Conservation (phyloP, 345 rosid species). For the Dipteronia sinensis region DNA sequence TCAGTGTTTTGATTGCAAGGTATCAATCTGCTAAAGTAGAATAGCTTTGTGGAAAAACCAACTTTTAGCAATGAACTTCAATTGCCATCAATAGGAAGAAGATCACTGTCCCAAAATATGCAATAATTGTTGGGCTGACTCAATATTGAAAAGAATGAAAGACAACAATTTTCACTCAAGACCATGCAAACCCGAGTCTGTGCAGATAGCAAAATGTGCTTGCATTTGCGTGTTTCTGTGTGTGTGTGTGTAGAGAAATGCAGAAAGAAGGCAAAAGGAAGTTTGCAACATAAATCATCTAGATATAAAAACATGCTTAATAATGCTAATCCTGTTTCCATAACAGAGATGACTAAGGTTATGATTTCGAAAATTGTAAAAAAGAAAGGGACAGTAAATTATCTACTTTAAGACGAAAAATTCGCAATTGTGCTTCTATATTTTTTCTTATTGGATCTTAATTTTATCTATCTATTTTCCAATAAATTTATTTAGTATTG, state of each 20-base stretch:
- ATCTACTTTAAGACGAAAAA: not conserved
- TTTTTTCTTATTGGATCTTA: not conserved
- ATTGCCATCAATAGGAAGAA: not conserved
- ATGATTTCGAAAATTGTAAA: not conserved
- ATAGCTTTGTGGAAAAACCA: constrained; percentile 8
- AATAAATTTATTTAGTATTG: no score
- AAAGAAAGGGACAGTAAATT: not conserved
- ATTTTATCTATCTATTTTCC: not conserved
- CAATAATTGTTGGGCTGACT: not conserved
- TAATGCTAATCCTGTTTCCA: not conserved
- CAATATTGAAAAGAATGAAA: constrained; percentile 6
- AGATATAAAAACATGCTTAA: not conserved
- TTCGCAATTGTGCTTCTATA: no score
- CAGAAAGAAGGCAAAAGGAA: not conserved
- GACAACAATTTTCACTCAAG: not conserved
- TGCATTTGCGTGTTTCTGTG: not conserved
- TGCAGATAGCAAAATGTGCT: not conserved
- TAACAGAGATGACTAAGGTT: not conserved
- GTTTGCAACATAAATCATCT: not conserved
- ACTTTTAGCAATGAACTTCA: constrained; percentile 6
- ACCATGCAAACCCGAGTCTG: not conserved
- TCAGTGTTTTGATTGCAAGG: not conserved
- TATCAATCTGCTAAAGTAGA: not conserved
- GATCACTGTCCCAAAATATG: not conserved
- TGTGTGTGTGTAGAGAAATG: not conserved